These are phyloP conservation scores for Scedosporium aurantiacum DNA, from an alignment of 2,329 filamentous ascomycete species.

Conservation along the genomic window DNA sequence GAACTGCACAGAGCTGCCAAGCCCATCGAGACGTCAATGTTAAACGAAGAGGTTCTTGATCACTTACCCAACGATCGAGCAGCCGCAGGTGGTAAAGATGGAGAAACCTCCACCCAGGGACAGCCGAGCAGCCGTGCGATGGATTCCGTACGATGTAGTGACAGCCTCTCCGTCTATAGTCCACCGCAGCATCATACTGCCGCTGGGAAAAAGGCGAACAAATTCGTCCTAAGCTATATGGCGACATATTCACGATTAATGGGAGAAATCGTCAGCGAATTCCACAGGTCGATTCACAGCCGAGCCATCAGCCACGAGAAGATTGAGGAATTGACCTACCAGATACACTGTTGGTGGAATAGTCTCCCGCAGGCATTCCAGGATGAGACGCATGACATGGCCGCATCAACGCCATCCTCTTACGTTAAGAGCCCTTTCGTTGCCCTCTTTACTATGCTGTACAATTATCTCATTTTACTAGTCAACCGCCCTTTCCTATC, in stretches of 20 bases:
- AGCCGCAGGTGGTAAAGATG: background rate
- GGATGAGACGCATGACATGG: conserved; percentile 4
- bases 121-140: no score
- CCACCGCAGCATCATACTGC: background rate
- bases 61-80: background rate
- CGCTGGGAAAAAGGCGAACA: conserved; percentile 8
- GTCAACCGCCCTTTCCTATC: conserved; percentile 24
- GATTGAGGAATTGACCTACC: conserved; percentile 12
- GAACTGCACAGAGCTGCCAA: conserved; percentile 13
- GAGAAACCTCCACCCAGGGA: background rate
- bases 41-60: background rate
- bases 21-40: background rate
- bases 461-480: conserved; percentile 21
- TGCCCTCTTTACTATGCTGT: conserved; percentile 18
- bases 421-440: conserved; percentile 3
- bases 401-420: background rate
- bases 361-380: conserved; percentile 12
- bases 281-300: conserved; percentile 16
- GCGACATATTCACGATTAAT: conserved; percentile 14
- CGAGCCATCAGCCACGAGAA: conserved; percentile 12
- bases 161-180: no score
- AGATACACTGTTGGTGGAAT: conserved; percentile 17
- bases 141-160: no score
- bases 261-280: conserved; percentile 13
- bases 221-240: conserved; percentile 11